A percentile compares a stretch with the other conserved stretches of the same genome.
These are phyloP conservation scores for Lactarius hengduanensis DNA, from an alignment of 768 basidiomycete genomes.

Conservation along the genomic window DNA sequence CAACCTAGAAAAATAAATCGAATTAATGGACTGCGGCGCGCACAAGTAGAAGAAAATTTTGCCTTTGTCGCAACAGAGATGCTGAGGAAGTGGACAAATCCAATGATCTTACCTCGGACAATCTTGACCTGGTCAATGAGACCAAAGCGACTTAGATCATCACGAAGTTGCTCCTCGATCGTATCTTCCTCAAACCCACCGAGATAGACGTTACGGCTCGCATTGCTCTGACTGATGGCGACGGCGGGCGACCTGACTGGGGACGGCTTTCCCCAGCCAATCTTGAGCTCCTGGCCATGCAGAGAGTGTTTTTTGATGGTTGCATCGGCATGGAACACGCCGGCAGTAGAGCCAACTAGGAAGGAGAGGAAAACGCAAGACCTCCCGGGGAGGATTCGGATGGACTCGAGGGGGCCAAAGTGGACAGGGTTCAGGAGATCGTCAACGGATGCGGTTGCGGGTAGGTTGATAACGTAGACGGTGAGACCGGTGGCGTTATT, in stretches of 20 bases:
- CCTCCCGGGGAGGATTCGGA: constrained; percentile 94
- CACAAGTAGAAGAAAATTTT: not conserved
- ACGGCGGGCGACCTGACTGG: constrained; percentile 79
- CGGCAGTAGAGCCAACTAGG: constrained; percentile 88
- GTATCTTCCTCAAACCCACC: constrained; percentile 87
- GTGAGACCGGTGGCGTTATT: constrained; percentile 75
- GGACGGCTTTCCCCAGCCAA: constrained; percentile 99
- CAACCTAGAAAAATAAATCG: constrained; percentile 56
- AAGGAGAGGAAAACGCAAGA: constrained; percentile 98
- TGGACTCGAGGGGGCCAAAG: constrained; percentile 93
- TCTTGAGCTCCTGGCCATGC: constrained; percentile 95
- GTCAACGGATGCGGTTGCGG: constrained; percentile 95
- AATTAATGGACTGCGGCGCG: not conserved
- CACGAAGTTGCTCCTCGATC: constrained; percentile 89
- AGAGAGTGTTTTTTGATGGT: constrained; percentile 90
- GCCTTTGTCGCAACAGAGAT: constrained; percentile 93
- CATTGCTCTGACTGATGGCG: constrained; percentile 89
- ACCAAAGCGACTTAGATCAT: constrained; percentile 90
- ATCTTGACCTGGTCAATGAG: constrained; percentile 99
- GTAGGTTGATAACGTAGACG: constrained; percentile 96
- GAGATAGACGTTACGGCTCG: constrained; percentile 94
- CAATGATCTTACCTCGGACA: constrained; percentile 98
- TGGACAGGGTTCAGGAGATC: constrained; percentile 97
- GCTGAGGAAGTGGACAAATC: constrained; percentile 97
- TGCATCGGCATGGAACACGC: constrained; percentile 96